phyloP scores from a whole-genome alignment of 176 grass and related monocot genomes.

The Bonia amplexicaulis region DNA sequence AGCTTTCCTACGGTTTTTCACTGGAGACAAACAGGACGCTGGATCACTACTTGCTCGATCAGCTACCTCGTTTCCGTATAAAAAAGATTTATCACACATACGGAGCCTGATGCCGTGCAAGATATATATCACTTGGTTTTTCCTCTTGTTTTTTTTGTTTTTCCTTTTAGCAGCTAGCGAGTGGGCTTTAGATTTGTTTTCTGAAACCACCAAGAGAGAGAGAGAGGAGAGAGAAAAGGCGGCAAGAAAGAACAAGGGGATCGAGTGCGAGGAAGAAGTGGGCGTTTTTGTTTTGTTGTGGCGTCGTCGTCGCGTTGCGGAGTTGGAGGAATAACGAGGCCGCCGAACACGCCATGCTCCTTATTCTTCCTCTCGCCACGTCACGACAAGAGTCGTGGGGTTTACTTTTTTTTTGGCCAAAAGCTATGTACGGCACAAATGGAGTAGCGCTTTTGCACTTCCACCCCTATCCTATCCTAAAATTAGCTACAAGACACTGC shows the following conservation, averaged over 20 bases:
- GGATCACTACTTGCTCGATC: no score
- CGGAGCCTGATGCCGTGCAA: neutral
- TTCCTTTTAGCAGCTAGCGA: neutral
- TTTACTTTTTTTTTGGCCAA: neutral
- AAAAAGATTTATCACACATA: neutral
- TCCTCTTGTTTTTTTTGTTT: neutral
- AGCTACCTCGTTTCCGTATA: neutral
- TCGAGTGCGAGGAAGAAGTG: neutral
- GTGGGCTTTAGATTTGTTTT: neutral
- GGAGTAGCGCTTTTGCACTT: neutral
- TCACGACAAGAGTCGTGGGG: slow-evolving; percentile 17
- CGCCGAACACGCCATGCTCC: neutral
- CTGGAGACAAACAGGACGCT: neutral
- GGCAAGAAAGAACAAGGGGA: neutral
- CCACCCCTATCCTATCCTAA: neutral
- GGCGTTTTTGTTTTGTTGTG: slow-evolving; percentile 42
- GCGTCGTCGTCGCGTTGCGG: slow-evolving; percentile 20
- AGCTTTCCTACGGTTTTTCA: neutral
- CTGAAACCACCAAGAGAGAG: neutral
- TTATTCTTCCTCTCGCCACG: slow-evolving; percentile 17
- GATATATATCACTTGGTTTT: neutral
- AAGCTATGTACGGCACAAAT: neutral
- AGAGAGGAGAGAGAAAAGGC: neutral
- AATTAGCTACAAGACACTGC: no score
- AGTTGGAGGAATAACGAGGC: slow-evolving; percentile 12